A percentile compares a stretch with the other conserved stretches of the same genome.
Conservation (phyloP, 2,329 filamentous ascomycete genomes). For the Ceratocystis cubensis region DNA sequence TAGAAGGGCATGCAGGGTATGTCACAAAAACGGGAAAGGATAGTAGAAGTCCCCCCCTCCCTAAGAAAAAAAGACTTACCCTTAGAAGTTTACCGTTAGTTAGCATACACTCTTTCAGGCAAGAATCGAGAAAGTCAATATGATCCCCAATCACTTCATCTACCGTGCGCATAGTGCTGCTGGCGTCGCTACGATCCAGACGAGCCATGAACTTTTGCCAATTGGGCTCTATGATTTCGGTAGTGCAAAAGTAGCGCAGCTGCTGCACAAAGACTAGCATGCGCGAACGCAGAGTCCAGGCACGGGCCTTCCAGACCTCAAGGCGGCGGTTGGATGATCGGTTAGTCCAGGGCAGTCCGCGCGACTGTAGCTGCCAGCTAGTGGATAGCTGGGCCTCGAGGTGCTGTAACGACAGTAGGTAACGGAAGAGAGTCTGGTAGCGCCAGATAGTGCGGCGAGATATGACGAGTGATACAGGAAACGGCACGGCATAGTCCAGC, state of each 20-base stretch:
- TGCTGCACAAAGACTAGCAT: conserved; percentile 98
- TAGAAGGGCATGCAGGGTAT: background rate
- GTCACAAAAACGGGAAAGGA: background rate
- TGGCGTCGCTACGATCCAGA: conserved; percentile 49
- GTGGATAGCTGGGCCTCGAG: conserved; percentile 76
- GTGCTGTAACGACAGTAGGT: conserved; percentile 77
- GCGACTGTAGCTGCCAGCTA: conserved; percentile 83
- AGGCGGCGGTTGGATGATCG: conserved; percentile 59
- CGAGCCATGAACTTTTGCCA: conserved; percentile 91
- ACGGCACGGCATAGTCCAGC: conserved; percentile 87
- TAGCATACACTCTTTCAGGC: conserved; percentile 96
- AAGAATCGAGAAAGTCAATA: conserved; percentile 94
- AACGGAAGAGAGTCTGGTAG: conserved; percentile 92
- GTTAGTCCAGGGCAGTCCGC: conserved; percentile 69
- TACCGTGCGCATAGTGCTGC: conserved; percentile 51
- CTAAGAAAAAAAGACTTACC: conserved; percentile 38
- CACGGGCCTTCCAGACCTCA: conserved; percentile 83
- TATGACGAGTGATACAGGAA: conserved; percentile 88
- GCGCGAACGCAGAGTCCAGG: conserved; percentile 79
- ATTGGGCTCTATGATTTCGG: conserved; percentile 95
- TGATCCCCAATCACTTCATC: conserved; percentile 99
- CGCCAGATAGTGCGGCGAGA: conserved; percentile 93
- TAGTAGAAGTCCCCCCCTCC: background rate
- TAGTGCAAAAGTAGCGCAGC: conserved; percentile 88
- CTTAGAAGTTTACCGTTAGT: conserved; percentile 90